Evolutionary conservation across 169 alveolate species (phyloP).

Genomic region (Plasmodium relictum): DNA sequence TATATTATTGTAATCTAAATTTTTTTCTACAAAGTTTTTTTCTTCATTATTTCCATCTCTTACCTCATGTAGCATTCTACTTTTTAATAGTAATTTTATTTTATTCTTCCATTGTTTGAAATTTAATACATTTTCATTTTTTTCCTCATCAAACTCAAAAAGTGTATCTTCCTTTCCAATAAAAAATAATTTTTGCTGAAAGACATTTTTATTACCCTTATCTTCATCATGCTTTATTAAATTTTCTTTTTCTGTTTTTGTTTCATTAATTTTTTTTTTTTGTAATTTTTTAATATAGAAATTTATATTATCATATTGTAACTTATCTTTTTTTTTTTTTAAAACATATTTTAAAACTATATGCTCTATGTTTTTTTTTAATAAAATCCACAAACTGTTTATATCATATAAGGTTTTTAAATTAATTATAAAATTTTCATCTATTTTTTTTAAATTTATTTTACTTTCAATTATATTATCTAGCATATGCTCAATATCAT

Average conservation of each 20-base stretch:
- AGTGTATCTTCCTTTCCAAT: slow-evolving; percentile 14
- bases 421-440: slow-evolving; percentile 36
- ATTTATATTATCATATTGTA: slow-evolving; percentile 64
- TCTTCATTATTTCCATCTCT: slow-evolving; percentile 4
- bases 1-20: slow-evolving; percentile 6
- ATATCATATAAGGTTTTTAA: slow-evolving; percentile 20
- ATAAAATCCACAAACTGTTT: slow-evolving; percentile 14
- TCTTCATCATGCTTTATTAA: slow-evolving; percentile 20
- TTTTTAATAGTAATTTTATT: slow-evolving; percentile 46
- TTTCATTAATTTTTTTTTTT: slow-evolving; percentile 5
- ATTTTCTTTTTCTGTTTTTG: background rate
- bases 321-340: slow-evolving; percentile 59
- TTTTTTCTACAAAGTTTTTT: background rate
- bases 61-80: background rate
- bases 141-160: slow-evolving; percentile 31
- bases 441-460: slow-evolving; percentile 46
- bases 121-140: slow-evolving; percentile 40
- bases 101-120: slow-evolving; percentile 47
- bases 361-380: slow-evolving; percentile 50
- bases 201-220: background rate
- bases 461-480: slow-evolving; percentile 24
- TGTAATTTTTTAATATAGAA: slow-evolving; percentile 54
- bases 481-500: slow-evolving; percentile 30
- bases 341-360: slow-evolving; percentile 63
- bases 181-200: slow-evolving; percentile 25